These are phyloP conservation scores for Yamadazyma kitorensis DNA, from an alignment of 805 yeast genomes.

Conservation along the genomic window DNA sequence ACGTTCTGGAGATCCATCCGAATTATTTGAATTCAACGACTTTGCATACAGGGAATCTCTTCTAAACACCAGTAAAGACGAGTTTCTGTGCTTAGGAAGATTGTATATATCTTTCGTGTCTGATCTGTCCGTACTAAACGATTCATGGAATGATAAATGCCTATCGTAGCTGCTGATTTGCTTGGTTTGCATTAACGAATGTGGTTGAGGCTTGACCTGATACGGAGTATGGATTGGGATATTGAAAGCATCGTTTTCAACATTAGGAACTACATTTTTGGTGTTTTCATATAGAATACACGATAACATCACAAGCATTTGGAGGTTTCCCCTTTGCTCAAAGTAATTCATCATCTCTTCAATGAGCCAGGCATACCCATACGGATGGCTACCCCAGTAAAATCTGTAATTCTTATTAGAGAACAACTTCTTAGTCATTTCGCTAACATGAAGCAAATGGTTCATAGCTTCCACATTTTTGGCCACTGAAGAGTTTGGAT, in stretches of 20 bases:
- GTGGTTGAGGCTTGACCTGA: conserved; percentile 13
- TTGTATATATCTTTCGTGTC: background rate
- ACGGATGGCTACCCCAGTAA: conserved; percentile 80
- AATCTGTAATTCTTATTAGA: conserved; percentile 27
- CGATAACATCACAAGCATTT: conserved; percentile 87
- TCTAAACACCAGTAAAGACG: conserved; percentile 6
- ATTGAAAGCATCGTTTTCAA: conserved; percentile 19
- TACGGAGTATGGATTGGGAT: conserved; percentile 51
- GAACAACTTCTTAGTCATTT: conserved; percentile 10
- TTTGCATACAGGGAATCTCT: conserved; percentile 13
- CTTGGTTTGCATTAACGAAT: conserved; percentile 17
- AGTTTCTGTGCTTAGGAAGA: conserved; percentile 5
- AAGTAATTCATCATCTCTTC: conserved; percentile 60
- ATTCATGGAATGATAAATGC: conserved; percentile 7
- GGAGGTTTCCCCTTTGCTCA: conserved; percentile 64
- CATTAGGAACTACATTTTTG: conserved; percentile 17
- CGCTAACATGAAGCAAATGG: conserved; percentile 8
- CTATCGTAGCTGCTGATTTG: conserved; percentile 3
- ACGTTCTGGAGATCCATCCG: conserved; percentile 9
- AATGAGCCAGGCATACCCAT: conserved; percentile 68
- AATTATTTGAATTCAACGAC: conserved; percentile 17
- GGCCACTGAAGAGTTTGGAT: conserved; percentile 9
- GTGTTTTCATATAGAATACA: conserved; percentile 59
- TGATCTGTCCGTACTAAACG: conserved; percentile 8
- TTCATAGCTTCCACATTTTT: conserved; percentile 12